These are phyloP conservation scores for Agapanthus africanus DNA, from an alignment of 106 monocot genomes.

Conservation along the genomic window DNA sequence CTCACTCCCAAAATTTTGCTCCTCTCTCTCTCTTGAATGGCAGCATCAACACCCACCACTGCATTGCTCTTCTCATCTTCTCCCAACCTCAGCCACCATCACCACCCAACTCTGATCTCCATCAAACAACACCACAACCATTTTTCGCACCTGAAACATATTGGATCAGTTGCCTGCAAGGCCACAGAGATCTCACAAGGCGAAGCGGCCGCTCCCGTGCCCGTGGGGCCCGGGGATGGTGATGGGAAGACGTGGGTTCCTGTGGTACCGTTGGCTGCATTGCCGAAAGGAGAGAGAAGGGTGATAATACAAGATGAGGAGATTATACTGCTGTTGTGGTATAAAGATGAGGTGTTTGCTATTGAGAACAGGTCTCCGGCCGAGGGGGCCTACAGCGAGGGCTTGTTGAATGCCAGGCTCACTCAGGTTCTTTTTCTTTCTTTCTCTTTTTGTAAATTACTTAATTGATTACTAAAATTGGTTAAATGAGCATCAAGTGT, in stretches of 20 bases:
- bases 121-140: no score
- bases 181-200: constrained; percentile 54
- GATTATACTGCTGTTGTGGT: constrained; percentile 84
- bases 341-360: constrained; percentile 79
- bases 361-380: constrained; percentile 93
- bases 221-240: constrained; percentile 59
- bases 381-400: constrained; percentile 91
- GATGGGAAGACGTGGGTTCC: constrained; percentile 78
- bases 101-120: no score
- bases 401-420: constrained; percentile 88
- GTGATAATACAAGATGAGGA: constrained; percentile 88
- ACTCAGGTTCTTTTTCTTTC: constrained; percentile 66
- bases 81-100: constrained; percentile 2
- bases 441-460: no score
- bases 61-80: constrained; percentile 28
- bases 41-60: constrained; percentile 12
- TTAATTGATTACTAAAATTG: no score
- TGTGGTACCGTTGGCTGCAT: constrained; percentile 72
- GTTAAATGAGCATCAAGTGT: no score
- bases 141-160: no score
- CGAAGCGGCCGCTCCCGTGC: constrained; percentile 70
- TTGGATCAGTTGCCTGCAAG: constrained; percentile 26
- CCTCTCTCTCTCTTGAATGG: constrained; percentile 23
- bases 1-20: not conserved
- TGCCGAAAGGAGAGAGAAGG: constrained; percentile 82